Evolutionary conservation across 108 stramenopile species (phyloP), one percentile per base, ranked within the genome.

Genomic region (Skeletonema menzelii): DNA sequence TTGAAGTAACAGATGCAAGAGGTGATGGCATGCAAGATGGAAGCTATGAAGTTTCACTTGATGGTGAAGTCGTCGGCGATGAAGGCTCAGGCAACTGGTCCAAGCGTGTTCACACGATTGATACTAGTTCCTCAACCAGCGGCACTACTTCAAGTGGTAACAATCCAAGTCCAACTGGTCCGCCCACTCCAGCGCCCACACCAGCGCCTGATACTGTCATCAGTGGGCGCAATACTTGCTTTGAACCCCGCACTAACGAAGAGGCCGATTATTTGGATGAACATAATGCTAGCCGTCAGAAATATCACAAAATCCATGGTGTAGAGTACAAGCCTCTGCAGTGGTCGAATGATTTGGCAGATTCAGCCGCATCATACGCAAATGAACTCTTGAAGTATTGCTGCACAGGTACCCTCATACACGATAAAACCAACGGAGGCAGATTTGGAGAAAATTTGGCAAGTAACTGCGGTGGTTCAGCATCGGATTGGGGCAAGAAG

Each of bases 391-490:
- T 65, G n/a, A 55, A 72, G 63, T 15, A 71, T n/a, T 60, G 32
- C n/a, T 77, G 30, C 31, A 53, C 49, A 7, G 8, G 6, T 4
- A 5, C 19, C 8, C 49, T 53, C 20, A 1, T 5, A 17, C 44
- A 53, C 49, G 49, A 53, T 37, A 11, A 8, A 11, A 37, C 35
- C 35, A 37, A 37, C 12, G 11, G 35, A 12, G 35, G 35, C 11
- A 12, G 11, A 12, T 37, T 11, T 37, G 77, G 82, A 24, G 82
- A 83, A 24, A 75, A 75, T 20, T 65, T 71, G 15, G 74, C 80
- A n/a, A 65, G 70, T 26, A 75, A 75, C 46, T 61, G 47, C 32
- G 59, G 59, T 35, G 59, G 59, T 35, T 27, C 30, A 8, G 27
- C 32, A 60, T 8, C 17, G 14, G n/a, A n/a, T n/a, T 60, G 59